A percentile compares a stretch with the other conserved stretches of the same genome.
These are phyloP conservation scores for Marasmius oreades DNA, from an alignment of 1,284 basidiomycete species.

Conservation along the genomic window DNA sequence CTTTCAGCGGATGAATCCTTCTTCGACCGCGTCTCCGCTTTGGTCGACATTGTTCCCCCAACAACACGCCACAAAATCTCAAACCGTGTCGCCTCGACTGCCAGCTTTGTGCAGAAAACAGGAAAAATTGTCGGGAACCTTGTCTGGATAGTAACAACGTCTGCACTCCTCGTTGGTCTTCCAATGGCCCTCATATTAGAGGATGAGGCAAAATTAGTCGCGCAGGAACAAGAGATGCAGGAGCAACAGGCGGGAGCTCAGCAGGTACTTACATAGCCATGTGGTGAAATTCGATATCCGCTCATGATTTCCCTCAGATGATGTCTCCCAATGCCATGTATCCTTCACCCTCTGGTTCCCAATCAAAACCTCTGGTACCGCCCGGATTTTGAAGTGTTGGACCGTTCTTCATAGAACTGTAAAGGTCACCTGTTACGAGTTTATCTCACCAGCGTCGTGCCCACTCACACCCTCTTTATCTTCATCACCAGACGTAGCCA, in stretches of 20 bases:
- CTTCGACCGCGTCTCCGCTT: slow-evolving; percentile 84
- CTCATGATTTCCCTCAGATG: slow-evolving; percentile 46
- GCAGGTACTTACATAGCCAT: slow-evolving; percentile 54
- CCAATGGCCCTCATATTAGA: slow-evolving; percentile 92
- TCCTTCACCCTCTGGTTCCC: slow-evolving; percentile 40
- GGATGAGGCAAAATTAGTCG: slow-evolving; percentile 92
- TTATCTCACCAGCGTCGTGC: background rate
- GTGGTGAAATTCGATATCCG: slow-evolving; percentile 11
- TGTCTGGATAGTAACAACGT: slow-evolving; percentile 94
- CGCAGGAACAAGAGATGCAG: slow-evolving; percentile 93
- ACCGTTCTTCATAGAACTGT: background rate
- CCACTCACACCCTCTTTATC: background rate
- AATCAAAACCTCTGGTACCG: slow-evolving; percentile 68
- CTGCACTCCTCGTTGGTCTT: slow-evolving; percentile 88
- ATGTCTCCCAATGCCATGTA: slow-evolving; percentile 54
- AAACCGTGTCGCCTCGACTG: slow-evolving; percentile 56
- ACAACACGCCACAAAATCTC: slow-evolving; percentile 78
- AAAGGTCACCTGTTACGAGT: background rate
- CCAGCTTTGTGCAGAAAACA: slow-evolving; percentile 60
- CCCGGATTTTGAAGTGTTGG: slow-evolving; percentile 58
- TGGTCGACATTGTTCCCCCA: slow-evolving; percentile 95
- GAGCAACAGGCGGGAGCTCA: slow-evolving; percentile 92
- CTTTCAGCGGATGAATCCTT: slow-evolving; percentile 76
- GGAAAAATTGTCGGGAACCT: slow-evolving; percentile 80
- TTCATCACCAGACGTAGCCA: background rate